Percentiles rank a stretch among this genome's conserved stretches.
phyloP scores from a whole-genome alignment of 2,329 filamentous ascomycete species.

The Venturia pyrina region DNA sequence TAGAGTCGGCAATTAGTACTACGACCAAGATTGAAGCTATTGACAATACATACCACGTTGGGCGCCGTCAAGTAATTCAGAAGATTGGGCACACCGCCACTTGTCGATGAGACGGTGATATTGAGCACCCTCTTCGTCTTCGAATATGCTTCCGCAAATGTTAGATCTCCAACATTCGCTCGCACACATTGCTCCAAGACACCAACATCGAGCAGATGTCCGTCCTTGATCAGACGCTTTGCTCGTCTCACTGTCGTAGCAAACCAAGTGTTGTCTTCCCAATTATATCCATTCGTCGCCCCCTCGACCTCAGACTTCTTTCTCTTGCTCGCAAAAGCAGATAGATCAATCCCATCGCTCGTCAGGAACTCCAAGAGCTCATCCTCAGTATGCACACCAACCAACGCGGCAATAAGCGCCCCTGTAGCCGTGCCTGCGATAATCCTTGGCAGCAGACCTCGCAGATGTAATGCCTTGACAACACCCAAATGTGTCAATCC shows the following conservation, averaged over 20 bases:
- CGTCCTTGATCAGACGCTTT: conserved; percentile 60
- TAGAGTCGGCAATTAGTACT: conserved; percentile 23
- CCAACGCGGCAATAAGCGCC: conserved; percentile 77
- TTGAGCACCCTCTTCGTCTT: conserved; percentile 80
- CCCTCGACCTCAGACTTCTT: conserved; percentile 17
- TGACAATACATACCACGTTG: conserved; percentile 62
- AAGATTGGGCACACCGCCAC: conserved; percentile 68
- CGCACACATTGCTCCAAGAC: conserved; percentile 77
- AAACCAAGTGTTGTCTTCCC: conserved; percentile 25
- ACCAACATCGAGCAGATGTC: conserved; percentile 73
- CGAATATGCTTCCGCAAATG: conserved; percentile 85
- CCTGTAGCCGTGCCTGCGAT: conserved; percentile 88
- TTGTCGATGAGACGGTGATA: conserved; percentile 75
- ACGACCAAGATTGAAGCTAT: background rate
- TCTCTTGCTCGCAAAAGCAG: conserved; percentile 54
- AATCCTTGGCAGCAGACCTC: conserved; percentile 74
- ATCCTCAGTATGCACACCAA: conserved; percentile 78
- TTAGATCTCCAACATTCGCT: conserved; percentile 77
- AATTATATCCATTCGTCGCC: conserved; percentile 14
- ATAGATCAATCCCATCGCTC: conserved; percentile 72
- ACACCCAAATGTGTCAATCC: conserved; percentile 85
- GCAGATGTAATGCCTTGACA: conserved; percentile 73
- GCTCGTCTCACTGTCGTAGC: conserved; percentile 56
- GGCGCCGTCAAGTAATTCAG: conserved; percentile 90
- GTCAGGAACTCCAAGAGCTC: conserved; percentile 69